Conservation (phyloP, 805 yeast genomes). For the Maudiozyma serrabonitensis region DNA sequence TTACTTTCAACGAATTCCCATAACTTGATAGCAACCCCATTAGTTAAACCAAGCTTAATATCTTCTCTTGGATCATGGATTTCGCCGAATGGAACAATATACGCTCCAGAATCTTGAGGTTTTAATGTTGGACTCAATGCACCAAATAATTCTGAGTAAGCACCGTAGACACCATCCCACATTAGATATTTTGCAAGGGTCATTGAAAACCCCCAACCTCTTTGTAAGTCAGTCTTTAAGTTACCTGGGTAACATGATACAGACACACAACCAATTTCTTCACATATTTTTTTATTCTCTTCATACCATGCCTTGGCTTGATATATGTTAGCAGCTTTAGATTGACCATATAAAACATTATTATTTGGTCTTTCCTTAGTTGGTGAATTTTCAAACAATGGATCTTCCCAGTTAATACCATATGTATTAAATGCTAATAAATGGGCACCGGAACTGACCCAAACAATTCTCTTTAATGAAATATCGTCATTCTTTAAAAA, state of each 20-base stretch:
- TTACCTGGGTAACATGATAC: conserved; percentile 32
- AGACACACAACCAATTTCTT: conserved; percentile 26
- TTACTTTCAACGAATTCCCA: conserved; percentile 18
- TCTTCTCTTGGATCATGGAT: conserved; percentile 25
- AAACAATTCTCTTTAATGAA: conserved; percentile 29
- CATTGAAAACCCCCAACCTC: conserved; percentile 16
- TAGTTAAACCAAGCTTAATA: conserved; percentile 14
- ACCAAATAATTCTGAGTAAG: conserved; percentile 32
- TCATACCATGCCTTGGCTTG: conserved; percentile 31
- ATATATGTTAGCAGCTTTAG: conserved; percentile 30
- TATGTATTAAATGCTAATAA: conserved; percentile 18
- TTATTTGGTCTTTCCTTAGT: conserved; percentile 14
- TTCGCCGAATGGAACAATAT: conserved; percentile 31
- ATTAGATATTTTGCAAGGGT: conserved; percentile 8
- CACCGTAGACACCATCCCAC: conserved; percentile 27
- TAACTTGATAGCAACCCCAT: conserved; percentile 16
- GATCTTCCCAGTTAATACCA: conserved; percentile 29
- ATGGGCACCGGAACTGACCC: conserved; percentile 33
- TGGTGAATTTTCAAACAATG: conserved; percentile 16
- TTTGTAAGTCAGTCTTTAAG: conserved; percentile 26
- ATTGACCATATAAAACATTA: conserved; percentile 28
- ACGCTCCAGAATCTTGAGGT: conserved; percentile 23
- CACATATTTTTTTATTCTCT: conserved; percentile 16
- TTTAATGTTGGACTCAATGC: conserved; percentile 30
- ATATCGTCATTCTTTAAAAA: conserved; percentile 28